Evolutionary conservation across 2,329 filamentous ascomycete genomes (phyloP), one percentile per base, ranked within the genome.

Genomic region (Aspergillus vadensis): DNA sequence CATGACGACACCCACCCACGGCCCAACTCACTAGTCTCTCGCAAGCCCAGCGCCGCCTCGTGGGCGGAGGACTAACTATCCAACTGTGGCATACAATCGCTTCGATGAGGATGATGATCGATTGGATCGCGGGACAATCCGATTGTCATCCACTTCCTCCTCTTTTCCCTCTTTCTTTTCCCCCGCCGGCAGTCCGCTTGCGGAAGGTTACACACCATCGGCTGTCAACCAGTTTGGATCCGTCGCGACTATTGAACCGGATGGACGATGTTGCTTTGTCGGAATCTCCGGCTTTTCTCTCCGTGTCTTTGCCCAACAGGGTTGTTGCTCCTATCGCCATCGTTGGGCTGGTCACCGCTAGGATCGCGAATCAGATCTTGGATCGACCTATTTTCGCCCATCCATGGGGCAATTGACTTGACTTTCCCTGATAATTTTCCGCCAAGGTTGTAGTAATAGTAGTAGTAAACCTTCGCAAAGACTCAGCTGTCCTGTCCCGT

Each of bases 151-250:
- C 53, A 36, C 32, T 36, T 14, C 12, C 10, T 5, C 30, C 32
- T 36, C 32, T 14, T 14, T 36, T 14, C 14, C 12, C 12, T 32
- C 30, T 14, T 32, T 14, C 30, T 32, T 14, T 32, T 14, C 12
- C 32, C 12, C 32, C 50, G 51, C 14, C 6, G 19, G 30, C 5
- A 23, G 21, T 41, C 25, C 52, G 23, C 25, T 39, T 63, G 48
- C 6, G 61, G 61, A 63, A 60, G 51, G 55, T 60, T 57, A 58
- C 58, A 63, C 50, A 50, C 56, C 52, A 59, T 48, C 54, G 55
- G 49, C 54, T 57, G 49, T 57, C 57, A 62, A 41, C 30, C 3
- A 57, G 21, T 36, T 36, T 41, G 21, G 27, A 36, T 56, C 30
- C 41, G 39, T 30, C 25, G 17, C 17, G 32, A 36, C 49, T 52